Conservation (phyloP, 2,329 filamentous ascomycete species). For the Emmonsiellopsis sp. region DNA sequence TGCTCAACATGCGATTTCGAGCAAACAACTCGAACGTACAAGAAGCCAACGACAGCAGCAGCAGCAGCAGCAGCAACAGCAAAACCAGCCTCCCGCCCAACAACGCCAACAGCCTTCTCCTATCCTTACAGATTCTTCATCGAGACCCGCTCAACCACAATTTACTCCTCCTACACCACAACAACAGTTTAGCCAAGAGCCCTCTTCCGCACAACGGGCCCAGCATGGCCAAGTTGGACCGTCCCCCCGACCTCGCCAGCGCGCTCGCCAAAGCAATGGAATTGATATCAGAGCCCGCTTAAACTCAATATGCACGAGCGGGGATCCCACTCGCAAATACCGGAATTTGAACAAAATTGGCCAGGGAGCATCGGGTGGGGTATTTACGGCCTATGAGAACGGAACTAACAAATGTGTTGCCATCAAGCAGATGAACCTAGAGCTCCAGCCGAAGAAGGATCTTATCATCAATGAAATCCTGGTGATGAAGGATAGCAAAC, state of each 20-base stretch:
- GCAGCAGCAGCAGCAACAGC: constrained; percentile 33
- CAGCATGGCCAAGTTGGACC: constrained; percentile 38
- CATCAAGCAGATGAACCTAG: constrained; percentile 99
- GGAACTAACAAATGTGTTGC: constrained; percentile 81
- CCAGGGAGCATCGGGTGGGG: constrained; percentile 91
- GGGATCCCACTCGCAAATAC: constrained; percentile 82
- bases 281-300: constrained; percentile 76
- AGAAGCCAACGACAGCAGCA: constrained; percentile 60
- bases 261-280: constrained; percentile 66
- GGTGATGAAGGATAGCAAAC: constrained; percentile 98
- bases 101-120: constrained; percentile 29
- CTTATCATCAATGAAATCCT: constrained; percentile 98
- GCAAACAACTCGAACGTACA: constrained; percentile 59
- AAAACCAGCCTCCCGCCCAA: constrained; percentile 45
- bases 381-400: constrained; percentile 82
- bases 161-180: constrained; percentile 17
- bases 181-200: constrained; percentile 30
- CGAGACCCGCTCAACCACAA: constrained; percentile 11
- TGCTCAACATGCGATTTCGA: constrained; percentile 66
- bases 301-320: constrained; percentile 80
- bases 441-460: constrained; percentile 98
- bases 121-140: constrained; percentile 24
- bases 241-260: constrained; percentile 61
- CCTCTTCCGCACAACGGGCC: constrained; percentile 28
- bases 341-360: constrained; percentile 87